These are phyloP conservation scores for Bacidia gigantensis DNA, from an alignment of 495 filamentous ascomycete species.

Conservation along the genomic window DNA sequence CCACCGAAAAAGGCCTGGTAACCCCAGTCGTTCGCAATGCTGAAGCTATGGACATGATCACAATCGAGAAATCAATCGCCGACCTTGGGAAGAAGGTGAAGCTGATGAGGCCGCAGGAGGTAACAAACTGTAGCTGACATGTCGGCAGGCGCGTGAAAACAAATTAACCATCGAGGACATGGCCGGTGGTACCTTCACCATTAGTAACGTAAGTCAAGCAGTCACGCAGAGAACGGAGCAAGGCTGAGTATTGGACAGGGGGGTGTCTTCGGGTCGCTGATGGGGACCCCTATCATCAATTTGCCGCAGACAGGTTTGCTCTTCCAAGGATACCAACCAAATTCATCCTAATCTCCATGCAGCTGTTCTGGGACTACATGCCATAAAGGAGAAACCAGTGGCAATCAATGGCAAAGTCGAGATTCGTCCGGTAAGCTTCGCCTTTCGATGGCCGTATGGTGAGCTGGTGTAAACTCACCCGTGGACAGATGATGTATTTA, in stretches of 20 bases:
- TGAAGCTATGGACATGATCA: constrained; percentile 73
- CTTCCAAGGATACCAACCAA: neutral
- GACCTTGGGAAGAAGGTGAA: constrained; percentile 85
- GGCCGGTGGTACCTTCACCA: constrained; percentile 97
- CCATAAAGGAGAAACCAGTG: constrained; percentile 90
- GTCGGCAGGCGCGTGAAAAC: constrained; percentile 65
- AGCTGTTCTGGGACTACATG: constrained; percentile 92
- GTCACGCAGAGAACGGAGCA: neutral
- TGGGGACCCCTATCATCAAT: constrained; percentile 99
- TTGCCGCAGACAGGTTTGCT: constrained; percentile 65
- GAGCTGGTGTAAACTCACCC: constrained; percentile 11
- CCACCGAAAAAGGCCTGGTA: constrained; percentile 93
- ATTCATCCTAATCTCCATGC: constrained; percentile 15
- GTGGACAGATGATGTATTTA: constrained; percentile 82
- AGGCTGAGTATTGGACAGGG: constrained; percentile 34
- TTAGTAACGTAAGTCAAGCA: constrained; percentile 61
- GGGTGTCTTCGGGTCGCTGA: constrained; percentile 65
- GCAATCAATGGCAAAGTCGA: constrained; percentile 85
- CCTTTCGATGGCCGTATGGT: constrained; percentile 4
- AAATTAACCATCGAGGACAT: constrained; percentile 99
- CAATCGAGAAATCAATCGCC: constrained; percentile 83
- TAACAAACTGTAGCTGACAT: constrained; percentile 1
- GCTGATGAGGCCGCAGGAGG: neutral
- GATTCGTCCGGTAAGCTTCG: constrained; percentile 56
- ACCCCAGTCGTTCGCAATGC: constrained; percentile 93